These are phyloP conservation scores for Tuber brumale DNA, from an alignment of 495 filamentous ascomycete species.

Conservation along the genomic window DNA sequence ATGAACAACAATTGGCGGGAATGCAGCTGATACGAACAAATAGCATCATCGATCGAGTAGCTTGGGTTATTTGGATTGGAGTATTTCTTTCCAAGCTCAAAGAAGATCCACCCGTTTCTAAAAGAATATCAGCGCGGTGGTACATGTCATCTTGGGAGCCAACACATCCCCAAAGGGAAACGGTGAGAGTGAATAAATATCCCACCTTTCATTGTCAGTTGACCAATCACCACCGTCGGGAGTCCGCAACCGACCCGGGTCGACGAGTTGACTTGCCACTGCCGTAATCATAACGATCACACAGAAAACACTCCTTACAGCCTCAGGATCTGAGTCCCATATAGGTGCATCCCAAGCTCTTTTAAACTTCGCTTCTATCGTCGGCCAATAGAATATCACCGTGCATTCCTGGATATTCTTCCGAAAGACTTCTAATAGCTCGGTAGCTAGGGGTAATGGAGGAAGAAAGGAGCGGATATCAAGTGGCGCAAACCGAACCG, in stretches of 20 bases:
- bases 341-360: slow-evolving; percentile 36
- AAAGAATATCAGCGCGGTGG: slow-evolving; percentile 5
- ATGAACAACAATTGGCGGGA: not conserved
- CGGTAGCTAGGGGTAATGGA: slow-evolving; percentile 26
- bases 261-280: slow-evolving; percentile 37
- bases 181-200: not conserved
- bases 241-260: slow-evolving; percentile 23
- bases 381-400: slow-evolving; percentile 40
- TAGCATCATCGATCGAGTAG: slow-evolving; percentile 39
- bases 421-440: slow-evolving; percentile 33
- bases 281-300: slow-evolving; percentile 37
- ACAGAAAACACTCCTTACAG: slow-evolving; percentile 40
- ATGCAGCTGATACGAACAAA: slow-evolving; percentile 22
- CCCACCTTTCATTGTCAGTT: slow-evolving; percentile 33
- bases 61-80: slow-evolving; percentile 38
- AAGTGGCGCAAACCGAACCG: slow-evolving; percentile 25
- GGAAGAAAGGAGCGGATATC: slow-evolving; percentile 40
- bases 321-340: slow-evolving; percentile 37
- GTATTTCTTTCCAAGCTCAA: slow-evolving; percentile 37
- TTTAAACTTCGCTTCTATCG: slow-evolving; percentile 34
- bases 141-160: not conserved
- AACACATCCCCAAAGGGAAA: not conserved
- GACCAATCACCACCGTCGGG: slow-evolving; percentile 31
- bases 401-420: slow-evolving; percentile 34
- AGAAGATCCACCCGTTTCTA: slow-evolving; percentile 42